phyloP scores from a whole-genome alignment of 1,284 basidiomycete species.

The Ganoderma lucidum region DNA sequence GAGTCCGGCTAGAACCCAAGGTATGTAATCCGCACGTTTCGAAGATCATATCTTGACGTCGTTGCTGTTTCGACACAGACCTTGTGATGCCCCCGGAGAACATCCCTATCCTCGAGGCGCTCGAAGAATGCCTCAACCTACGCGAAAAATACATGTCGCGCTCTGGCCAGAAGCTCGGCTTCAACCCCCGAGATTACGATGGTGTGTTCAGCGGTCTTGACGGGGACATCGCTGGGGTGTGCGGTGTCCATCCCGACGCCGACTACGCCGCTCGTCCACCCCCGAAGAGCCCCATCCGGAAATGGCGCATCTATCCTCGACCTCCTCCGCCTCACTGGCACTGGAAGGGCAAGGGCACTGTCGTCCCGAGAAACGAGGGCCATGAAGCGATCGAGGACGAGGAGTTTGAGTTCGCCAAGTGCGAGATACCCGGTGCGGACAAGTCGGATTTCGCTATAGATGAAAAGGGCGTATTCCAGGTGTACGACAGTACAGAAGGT shows the following conservation, averaged over 20 bases:
- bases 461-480: constrained; percentile 87
- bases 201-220: constrained; percentile 71
- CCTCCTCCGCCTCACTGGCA: constrained; percentile 96
- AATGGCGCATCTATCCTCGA: constrained; percentile 90
- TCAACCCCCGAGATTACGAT: constrained; percentile 92
- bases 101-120: constrained; percentile 59
- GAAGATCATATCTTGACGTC: neutral
- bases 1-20: constrained; percentile 29
- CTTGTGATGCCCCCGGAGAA: constrained; percentile 60
- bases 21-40: constrained; percentile 17
- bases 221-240: constrained; percentile 68
- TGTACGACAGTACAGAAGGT: constrained; percentile 65
- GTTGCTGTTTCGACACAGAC: constrained; percentile 37
- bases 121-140: constrained; percentile 85
- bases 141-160: constrained; percentile 92
- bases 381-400: constrained; percentile 47
- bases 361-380: constrained; percentile 53
- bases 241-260: constrained; percentile 70
- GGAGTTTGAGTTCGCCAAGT: constrained; percentile 74
- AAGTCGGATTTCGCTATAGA: constrained; percentile 79
- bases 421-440: constrained; percentile 69
- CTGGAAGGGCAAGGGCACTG: constrained; percentile 69
- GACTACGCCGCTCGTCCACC: constrained; percentile 40
- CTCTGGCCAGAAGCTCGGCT: constrained; percentile 88
- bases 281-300: constrained; percentile 48